Base-by-base conservation (phyloP, 2,329 filamentous ascomycete species). In the Neonectria faginata region DNA sequence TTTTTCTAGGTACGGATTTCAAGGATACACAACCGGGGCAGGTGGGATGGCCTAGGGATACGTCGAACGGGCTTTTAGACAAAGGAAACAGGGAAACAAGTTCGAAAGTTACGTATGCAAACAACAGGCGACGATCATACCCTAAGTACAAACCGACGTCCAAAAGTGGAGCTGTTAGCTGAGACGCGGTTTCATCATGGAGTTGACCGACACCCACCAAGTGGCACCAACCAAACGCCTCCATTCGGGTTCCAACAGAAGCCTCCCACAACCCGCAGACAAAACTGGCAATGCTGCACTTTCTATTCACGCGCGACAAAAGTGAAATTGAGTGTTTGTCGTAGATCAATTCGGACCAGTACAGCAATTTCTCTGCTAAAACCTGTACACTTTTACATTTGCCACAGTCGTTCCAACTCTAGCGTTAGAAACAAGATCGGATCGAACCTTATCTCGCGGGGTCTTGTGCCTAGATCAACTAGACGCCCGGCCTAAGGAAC, bases 101-200 rank as follows among this genome's bases (percentile, higher is more conserved):
- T 55, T 52, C 44, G 44, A 29, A 53, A 57, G 56, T 60, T 64
- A 55, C 56, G 56, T 59, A 60, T 51, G 56, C 56, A 60, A 51
- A 45, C 11, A 36, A 52, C 33, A 41, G 33, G 41, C 33, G 50
- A 36, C 44, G 51, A 61, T 61, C 45, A 11, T 51, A 54, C 56
- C 51, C 61, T 51, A 25, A 25, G 25, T 25, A 33, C 62, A 55
- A 48, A 57, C 47, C 52, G 57, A 61, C 45, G 36, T 53, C 39
- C 57, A 61, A 61, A 56, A 64, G 62, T 64, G 62, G 62, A 60
- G 57, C 51, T 52, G 52, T 60, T 64, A 64, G 62, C 57, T 60
- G 57, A 45, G 36, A 57, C 62, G 51, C 62, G 57, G 62, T 60
- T 60, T 64, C 62, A 64, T 60, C 57, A 45, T 45, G 36, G 57